Conservation (phyloP, 495 filamentous ascomycete species). For the Acidiella bohemica region DNA sequence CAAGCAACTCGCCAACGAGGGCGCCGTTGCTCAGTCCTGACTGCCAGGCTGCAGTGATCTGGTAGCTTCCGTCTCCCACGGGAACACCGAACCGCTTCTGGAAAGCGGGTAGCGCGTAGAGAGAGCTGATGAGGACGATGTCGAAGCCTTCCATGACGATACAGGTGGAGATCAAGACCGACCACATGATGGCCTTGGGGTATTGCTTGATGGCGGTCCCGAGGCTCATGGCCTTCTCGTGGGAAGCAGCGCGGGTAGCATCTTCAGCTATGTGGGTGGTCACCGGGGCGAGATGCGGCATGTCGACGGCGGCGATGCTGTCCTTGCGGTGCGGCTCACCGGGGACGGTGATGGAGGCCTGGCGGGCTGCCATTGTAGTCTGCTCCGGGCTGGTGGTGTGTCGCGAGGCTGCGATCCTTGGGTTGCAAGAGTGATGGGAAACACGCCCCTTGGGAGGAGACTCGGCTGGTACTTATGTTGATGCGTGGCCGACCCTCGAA, state of each 20-base stretch:
- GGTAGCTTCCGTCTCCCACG: conserved; percentile 43
- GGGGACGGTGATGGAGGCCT: no score
- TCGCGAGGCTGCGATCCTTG: no score
- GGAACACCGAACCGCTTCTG: conserved; percentile 55
- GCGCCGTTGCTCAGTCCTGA: conserved; percentile 59
- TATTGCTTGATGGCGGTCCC: conserved; percentile 33
- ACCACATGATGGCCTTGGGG: conserved; percentile 47
- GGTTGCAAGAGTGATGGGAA: no score
- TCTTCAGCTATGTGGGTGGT: not conserved
- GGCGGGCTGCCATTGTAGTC: no score
- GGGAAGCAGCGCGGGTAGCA: conserved; percentile 10
- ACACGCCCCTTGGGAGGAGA: no score
- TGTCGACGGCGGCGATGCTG: not conserved
- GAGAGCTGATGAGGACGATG: conserved; percentile 37
- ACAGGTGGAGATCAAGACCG: conserved; percentile 45
- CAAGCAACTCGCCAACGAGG: conserved; percentile 54
- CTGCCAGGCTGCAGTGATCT: conserved; percentile 64
- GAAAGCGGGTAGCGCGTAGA: conserved; percentile 35
- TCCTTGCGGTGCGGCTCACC: no score
- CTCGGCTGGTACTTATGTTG: no score
- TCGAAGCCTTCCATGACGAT: conserved; percentile 57
- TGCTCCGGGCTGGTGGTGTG: no score
- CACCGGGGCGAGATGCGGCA: not conserved
- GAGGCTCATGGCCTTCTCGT: conserved; percentile 25
- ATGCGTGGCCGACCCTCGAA: no score